phyloP scores from a whole-genome alignment of 345 rosid species.

The Tarenaya hassleriana region DNA sequence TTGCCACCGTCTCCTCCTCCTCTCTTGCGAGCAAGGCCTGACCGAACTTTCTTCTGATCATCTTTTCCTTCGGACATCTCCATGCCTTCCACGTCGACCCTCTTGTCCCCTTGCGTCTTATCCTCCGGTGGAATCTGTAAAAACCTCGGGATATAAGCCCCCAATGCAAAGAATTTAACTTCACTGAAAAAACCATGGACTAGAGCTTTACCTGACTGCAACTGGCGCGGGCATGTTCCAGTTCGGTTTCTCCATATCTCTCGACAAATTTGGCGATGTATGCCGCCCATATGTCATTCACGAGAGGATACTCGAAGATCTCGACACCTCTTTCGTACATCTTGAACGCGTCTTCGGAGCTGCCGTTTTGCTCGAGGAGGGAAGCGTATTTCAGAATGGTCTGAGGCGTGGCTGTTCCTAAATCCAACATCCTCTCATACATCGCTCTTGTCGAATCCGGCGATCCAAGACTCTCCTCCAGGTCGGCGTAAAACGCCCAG shows the following conservation, averaged over 20 bases:
- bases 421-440: slow-evolving; percentile 85
- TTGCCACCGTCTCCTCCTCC: slow-evolving; percentile 31
- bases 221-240: slow-evolving; percentile 91
- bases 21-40: slow-evolving; percentile 65
- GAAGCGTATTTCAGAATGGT: slow-evolving; percentile 79
- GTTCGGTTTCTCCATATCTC: slow-evolving; percentile 80
- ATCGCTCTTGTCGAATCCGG: slow-evolving; percentile 86
- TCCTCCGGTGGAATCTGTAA: slow-evolving; percentile 61
- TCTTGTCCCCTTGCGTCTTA: slow-evolving; percentile 84
- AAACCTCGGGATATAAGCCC: too few species aligned
- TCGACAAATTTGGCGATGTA: slow-evolving; percentile 84
- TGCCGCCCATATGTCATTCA: slow-evolving; percentile 90
- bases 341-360: slow-evolving; percentile 98
- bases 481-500: slow-evolving; percentile 90
- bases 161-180: too few species aligned
- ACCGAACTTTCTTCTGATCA: slow-evolving; percentile 77
- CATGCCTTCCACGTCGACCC: slow-evolving; percentile 61
- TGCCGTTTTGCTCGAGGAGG: slow-evolving; percentile 83
- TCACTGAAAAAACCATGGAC: too few species aligned
- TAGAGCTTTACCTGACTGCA: slow-evolving; percentile 62
- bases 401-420: slow-evolving; percentile 96
- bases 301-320: slow-evolving; percentile 95
- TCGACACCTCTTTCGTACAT: slow-evolving; percentile 96
- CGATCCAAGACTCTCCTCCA: slow-evolving; percentile 91
- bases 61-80: slow-evolving; percentile 90